Evolutionary conservation across 805 yeast species (phyloP).

Genomic region (Candida ficus): DNA sequence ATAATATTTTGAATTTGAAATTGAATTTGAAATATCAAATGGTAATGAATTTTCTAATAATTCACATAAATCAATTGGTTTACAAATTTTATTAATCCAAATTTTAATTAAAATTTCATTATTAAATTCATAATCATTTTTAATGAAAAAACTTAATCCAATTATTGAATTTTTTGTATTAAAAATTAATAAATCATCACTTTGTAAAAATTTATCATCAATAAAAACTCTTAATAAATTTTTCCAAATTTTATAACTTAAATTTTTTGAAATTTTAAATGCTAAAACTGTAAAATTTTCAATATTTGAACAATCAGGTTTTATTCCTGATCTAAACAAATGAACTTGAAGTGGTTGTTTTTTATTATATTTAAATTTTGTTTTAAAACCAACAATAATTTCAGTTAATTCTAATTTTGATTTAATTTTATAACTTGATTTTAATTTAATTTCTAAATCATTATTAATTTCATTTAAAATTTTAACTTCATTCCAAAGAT

Average conservation of each 20-base stretch:
- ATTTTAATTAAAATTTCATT: constrained; percentile 3
- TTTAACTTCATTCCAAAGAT: constrained; percentile 1
- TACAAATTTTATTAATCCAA: not conserved
- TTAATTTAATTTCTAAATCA: not conserved
- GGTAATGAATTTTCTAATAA: constrained; percentile 2
- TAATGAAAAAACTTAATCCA: constrained; percentile 7
- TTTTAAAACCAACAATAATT: not conserved
- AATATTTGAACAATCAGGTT: not conserved
- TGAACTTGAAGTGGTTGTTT: constrained; percentile 4
- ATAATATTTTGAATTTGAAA: constrained; percentile 1
- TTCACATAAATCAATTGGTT: constrained; percentile 1
- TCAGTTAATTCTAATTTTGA: constrained; percentile 7
- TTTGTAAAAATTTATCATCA: constrained; percentile 7
- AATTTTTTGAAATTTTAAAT: not conserved
- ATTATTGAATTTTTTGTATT: constrained; percentile 2
- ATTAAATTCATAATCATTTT: not conserved
- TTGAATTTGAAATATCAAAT: not conserved
- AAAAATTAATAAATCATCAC: constrained; percentile 5
- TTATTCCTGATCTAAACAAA: constrained; percentile 4
- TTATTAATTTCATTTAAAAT: not conserved
- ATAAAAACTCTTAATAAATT: constrained; percentile 2
- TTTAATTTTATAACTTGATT: not conserved
- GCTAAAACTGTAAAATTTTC: constrained; percentile 1
- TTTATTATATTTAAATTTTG: not conserved
- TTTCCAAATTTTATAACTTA: constrained; percentile 2